Conservation (phyloP, 2,329 filamentous ascomycete species). For the Penicillium aurantiogriseum region DNA sequence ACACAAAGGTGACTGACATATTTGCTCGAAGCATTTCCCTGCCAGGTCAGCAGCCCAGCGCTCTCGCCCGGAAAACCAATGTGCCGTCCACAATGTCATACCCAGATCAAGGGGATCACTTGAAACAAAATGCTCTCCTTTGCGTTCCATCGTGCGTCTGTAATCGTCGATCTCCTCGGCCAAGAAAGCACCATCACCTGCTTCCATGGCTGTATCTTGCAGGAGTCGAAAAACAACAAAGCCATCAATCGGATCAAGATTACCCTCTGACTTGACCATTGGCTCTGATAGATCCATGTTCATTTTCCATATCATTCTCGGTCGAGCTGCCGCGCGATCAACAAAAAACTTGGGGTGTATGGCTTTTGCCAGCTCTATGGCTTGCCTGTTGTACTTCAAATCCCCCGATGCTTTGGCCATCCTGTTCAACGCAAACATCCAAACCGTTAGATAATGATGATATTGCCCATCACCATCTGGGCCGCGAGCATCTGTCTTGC, state of each 20-base stretch:
- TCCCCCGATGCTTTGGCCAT: conserved; percentile 51
- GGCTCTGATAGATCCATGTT: conserved; percentile 49
- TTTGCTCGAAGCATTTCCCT: conserved; percentile 36
- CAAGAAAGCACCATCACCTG: conserved; percentile 38
- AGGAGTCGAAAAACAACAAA: conserved; percentile 53
- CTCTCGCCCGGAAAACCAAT: conserved; percentile 50
- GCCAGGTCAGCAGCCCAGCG: conserved; percentile 49
- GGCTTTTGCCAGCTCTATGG: conserved; percentile 52
- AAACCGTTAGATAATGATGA: conserved; percentile 61
- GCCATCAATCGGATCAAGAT: conserved; percentile 57
- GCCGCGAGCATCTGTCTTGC: conserved; percentile 52
- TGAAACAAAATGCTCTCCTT: conserved; percentile 47
- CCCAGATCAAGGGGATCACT: conserved; percentile 57
- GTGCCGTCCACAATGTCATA: conserved; percentile 59
- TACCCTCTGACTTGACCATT: conserved; percentile 54
- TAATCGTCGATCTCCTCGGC: conserved; percentile 55
- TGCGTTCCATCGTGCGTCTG: conserved; percentile 47
- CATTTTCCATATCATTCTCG: conserved; percentile 58
- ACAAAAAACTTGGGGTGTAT: conserved; percentile 55
- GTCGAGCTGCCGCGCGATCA: conserved; percentile 31
- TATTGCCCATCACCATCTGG: conserved; percentile 60
- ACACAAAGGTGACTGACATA: conserved; percentile 29
- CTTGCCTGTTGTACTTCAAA: conserved; percentile 50
- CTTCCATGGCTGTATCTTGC: conserved; percentile 41
- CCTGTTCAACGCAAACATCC: conserved; percentile 63